Conservation (phyloP, 345 rosid species). For the Camelina laxa region DNA sequence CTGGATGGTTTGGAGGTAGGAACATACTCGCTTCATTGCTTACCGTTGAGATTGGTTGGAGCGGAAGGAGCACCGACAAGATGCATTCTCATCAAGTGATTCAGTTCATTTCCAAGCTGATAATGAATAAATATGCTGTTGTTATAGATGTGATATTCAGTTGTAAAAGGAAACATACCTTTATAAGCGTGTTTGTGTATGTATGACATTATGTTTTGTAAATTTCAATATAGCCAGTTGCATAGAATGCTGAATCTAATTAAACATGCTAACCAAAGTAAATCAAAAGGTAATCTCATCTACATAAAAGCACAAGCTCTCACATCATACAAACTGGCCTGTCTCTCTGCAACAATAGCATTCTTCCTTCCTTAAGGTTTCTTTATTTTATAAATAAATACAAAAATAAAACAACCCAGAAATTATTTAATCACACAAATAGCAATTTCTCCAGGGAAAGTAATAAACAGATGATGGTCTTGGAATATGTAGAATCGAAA, state of each 20-base stretch:
- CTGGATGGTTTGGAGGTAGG: constrained; percentile 66
- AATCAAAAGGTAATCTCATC: background rate
- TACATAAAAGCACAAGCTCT: background rate
- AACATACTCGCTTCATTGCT: constrained; percentile 70
- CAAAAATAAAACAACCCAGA: constrained; percentile 2
- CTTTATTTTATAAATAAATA: constrained; percentile 37
- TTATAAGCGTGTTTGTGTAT: background rate
- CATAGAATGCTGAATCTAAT: background rate
- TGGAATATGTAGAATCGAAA: constrained; percentile 19
- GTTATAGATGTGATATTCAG: constrained; percentile 1
- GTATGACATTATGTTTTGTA: background rate
- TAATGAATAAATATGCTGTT: constrained; percentile 6
- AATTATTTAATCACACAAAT: constrained; percentile 32
- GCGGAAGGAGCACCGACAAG: constrained; percentile 73
- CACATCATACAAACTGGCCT: constrained; percentile 22
- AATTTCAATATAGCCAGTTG: background rate
- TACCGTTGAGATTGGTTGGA: constrained; percentile 68
- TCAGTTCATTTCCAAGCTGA: background rate
- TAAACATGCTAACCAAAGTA: background rate
- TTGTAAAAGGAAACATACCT: constrained; percentile 15
- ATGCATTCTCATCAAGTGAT: constrained; percentile 76
- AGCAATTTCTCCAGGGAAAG: constrained; percentile 25
- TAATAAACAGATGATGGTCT: constrained; percentile 37
- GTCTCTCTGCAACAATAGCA: constrained; percentile 25
- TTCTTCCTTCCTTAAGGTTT: constrained; percentile 10